These are phyloP conservation scores for Phytophthora brassicae DNA, from an alignment of 352 stramenopile genomes.

Conservation along the genomic window DNA sequence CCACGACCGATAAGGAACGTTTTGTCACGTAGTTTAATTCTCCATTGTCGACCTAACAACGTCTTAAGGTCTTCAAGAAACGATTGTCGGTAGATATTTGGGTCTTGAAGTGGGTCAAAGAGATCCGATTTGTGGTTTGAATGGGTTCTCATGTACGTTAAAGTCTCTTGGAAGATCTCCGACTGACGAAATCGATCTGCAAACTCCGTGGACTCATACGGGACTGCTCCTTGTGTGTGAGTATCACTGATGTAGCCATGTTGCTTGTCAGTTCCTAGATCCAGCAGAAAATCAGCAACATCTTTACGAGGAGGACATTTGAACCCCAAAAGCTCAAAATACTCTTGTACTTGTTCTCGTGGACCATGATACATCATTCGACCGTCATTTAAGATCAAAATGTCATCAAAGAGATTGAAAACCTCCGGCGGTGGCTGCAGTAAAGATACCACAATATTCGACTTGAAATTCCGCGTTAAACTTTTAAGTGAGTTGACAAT, in stretches of 20 bases:
- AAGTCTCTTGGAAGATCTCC: conserved; percentile 47
- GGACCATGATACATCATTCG: conserved; percentile 82
- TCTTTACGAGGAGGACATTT: conserved; percentile 47
- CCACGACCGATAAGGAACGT: conserved; percentile 45
- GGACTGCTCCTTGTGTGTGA: conserved; percentile 9
- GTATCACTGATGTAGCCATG: conserved; percentile 33
- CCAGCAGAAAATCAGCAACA: conserved; percentile 56
- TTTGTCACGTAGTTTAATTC: conserved; percentile 61
- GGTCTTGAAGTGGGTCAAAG: conserved; percentile 19
- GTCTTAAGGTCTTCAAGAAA: conserved; percentile 48
- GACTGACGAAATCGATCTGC: conserved; percentile 54
- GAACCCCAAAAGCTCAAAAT: conserved; percentile 56
- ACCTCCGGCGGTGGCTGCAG: conserved; percentile 93
- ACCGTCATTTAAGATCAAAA: conserved; percentile 91
- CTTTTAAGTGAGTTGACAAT: conserved; percentile 53
- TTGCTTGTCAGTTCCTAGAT: conserved; percentile 58
- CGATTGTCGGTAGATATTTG: conserved; percentile 47
- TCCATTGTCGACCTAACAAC: conserved; percentile 63
- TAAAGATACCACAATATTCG: conserved; percentile 74
- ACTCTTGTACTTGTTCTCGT: conserved; percentile 34
- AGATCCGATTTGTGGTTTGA: conserved; percentile 12
- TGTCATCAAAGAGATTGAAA: conserved; percentile 93
- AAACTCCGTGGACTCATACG: conserved; percentile 44
- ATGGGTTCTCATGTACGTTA: conserved; percentile 40
- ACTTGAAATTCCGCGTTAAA: conserved; percentile 50